A percentile compares a stretch with the other conserved stretches of the same genome.
Evolutionary conservation across 2,329 filamentous ascomycete genomes (phyloP).

Genomic region (Cercospora janseana): DNA sequence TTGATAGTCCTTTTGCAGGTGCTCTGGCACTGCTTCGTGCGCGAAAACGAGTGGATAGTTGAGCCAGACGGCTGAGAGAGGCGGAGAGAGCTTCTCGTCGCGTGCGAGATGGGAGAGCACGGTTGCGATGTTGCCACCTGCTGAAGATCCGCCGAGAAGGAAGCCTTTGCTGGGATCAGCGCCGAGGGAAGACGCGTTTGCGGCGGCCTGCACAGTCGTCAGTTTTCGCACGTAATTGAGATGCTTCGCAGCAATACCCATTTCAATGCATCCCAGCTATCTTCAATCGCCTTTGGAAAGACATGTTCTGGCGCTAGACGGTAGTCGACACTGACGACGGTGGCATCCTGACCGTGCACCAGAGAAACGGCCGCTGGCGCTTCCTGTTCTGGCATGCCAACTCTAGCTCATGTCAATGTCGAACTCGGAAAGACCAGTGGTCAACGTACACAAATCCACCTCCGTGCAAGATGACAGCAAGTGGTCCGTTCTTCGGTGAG

Average conservation of each 20-base stretch:
- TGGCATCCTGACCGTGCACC: slow-evolving; percentile 54
- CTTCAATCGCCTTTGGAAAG: slow-evolving; percentile 62
- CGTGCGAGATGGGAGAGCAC: slow-evolving; percentile 43
- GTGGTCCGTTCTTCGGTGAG: slow-evolving; percentile 19
- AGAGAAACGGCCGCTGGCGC: slow-evolving; percentile 31
- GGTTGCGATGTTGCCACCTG: slow-evolving; percentile 46
- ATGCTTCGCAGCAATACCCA: slow-evolving; percentile 47
- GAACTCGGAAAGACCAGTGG: background rate
- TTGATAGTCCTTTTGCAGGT: slow-evolving; percentile 42
- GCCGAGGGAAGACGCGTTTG: slow-evolving; percentile 41
- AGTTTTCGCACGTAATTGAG: background rate
- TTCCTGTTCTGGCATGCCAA: slow-evolving; percentile 12
- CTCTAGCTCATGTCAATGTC: background rate
- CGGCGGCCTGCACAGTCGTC: slow-evolving; percentile 38
- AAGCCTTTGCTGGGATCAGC: slow-evolving; percentile 48
- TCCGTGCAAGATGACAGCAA: slow-evolving; percentile 45
- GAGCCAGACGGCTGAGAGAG: slow-evolving; percentile 47
- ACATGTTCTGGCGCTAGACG: slow-evolving; percentile 60
- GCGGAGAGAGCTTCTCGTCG: slow-evolving; percentile 43
- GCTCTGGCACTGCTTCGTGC: slow-evolving; percentile 39
- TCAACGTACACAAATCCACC: slow-evolving; percentile 33
- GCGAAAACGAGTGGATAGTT: slow-evolving; percentile 42
- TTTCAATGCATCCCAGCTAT: slow-evolving; percentile 61
- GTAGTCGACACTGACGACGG: slow-evolving; percentile 61
- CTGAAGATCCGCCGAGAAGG: slow-evolving; percentile 49